A percentile compares a stretch with the other conserved stretches of the same genome.
phyloP scores from a whole-genome alignment of 768 basidiomycete genomes.

The Suillus discolor region DNA sequence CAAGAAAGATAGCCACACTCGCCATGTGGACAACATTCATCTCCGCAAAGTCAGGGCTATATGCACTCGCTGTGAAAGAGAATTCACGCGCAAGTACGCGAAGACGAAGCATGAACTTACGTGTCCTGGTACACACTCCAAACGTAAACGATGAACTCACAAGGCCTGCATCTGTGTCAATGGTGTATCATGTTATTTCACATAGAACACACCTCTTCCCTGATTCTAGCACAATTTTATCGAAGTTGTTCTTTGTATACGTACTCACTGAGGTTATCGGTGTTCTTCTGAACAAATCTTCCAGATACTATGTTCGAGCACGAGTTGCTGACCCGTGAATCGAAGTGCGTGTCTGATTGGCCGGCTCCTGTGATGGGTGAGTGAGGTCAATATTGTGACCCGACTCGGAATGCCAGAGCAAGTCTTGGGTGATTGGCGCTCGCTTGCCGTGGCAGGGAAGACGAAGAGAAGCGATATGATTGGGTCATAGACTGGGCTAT shows the following conservation, averaged over 20 bases:
- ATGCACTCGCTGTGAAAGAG: neutral
- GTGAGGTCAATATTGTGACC: neutral
- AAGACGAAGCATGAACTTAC: slow-evolving; percentile 4
- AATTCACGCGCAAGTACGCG: neutral
- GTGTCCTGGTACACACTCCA: neutral
- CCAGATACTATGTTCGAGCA: neutral
- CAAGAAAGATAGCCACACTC: neutral
- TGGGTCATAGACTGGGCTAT: neutral
- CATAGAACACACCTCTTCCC: neutral
- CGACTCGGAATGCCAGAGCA: neutral
- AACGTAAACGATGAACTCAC: neutral
- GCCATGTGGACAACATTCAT: slow-evolving; percentile 3
- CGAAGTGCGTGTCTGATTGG: too few relatives aligned
- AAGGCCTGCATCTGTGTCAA: neutral
- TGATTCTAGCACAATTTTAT: neutral
- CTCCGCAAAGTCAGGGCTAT: neutral
- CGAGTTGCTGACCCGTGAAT: neutral
- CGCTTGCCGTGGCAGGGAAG: neutral
- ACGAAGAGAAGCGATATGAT: neutral
- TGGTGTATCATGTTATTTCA: neutral
- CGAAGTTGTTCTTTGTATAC: neutral
- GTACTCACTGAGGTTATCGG: neutral
- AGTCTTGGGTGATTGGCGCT: neutral
- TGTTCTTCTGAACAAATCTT: neutral
- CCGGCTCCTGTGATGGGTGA: neutral